Percentiles rank a stretch among this genome's conserved stretches.
These are phyloP conservation scores for Aspergillus terreus DNA, from an alignment of 2,329 filamentous ascomycete genomes.

Conservation along the genomic window DNA sequence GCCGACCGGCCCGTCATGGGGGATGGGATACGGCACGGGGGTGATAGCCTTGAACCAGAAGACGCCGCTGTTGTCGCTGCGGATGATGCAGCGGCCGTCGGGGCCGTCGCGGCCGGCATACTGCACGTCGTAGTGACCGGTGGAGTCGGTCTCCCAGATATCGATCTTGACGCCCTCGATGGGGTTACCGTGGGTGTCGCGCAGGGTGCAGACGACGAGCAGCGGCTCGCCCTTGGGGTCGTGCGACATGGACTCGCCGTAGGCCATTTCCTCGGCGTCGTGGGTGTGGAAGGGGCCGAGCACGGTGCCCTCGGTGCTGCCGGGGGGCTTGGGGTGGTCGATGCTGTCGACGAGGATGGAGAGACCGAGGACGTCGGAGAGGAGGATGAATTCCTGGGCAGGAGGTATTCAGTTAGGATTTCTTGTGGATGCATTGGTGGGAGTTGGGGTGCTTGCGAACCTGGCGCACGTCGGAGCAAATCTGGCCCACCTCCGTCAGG, in stretches of 20 bases:
- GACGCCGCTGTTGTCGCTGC: constrained; percentile 64
- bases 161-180: constrained; percentile 68
- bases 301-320: constrained; percentile 72
- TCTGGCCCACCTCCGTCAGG: constrained; percentile 69
- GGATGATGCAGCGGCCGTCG: constrained; percentile 69
- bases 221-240: constrained; percentile 67
- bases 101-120: constrained; percentile 61
- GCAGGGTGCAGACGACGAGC: constrained; percentile 69
- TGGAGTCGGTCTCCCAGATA: constrained; percentile 80
- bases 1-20: constrained; percentile 78
- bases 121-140: constrained; percentile 81
- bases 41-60: constrained; percentile 86
- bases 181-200: constrained; percentile 60
- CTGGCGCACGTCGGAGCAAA: constrained; percentile 68
- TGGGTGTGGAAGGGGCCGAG: constrained; percentile 82
- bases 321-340: constrained; percentile 72
- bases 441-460: constrained; percentile 37
- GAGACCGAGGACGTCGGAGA: constrained; percentile 74
- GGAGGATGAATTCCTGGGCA: constrained; percentile 68
- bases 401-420: too few relatives aligned
- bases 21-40: constrained; percentile 82
- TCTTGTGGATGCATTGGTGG: constrained; percentile 20
- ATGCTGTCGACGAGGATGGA: constrained; percentile 78
- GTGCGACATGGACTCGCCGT: constrained; percentile 62
- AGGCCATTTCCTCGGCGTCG: constrained; percentile 57